Evolutionary conservation across 2,329 filamentous ascomycete genomes (phyloP).

Genomic region (Fusarium miscanthi): DNA sequence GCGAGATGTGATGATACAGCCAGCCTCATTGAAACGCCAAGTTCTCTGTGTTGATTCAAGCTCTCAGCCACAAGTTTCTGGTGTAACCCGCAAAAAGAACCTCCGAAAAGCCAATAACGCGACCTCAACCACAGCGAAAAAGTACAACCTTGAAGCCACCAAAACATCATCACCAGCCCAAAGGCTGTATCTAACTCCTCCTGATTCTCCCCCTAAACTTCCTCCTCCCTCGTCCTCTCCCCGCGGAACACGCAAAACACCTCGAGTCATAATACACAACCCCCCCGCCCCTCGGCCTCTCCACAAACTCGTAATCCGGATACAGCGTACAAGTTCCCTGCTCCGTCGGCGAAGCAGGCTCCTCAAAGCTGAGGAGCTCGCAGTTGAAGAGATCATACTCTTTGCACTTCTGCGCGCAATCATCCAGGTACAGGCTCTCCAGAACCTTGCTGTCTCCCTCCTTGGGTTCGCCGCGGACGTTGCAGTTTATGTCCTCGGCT

Average conservation of each 20-base stretch:
- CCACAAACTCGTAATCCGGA: not conserved
- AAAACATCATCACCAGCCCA: not conserved
- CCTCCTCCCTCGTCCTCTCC: not conserved
- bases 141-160: too few relatives aligned
- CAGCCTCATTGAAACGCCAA: too few relatives aligned
- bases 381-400: not conserved
- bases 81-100: too few relatives aligned
- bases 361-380: not conserved
- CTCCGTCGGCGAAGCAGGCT: not conserved
- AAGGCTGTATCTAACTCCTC: not conserved
- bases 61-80: too few relatives aligned
- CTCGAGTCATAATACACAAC: slow-evolving; percentile 3
- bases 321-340: slow-evolving; percentile 3
- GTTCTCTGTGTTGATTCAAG: too few relatives aligned
- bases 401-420: not conserved
- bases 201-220: not conserved
- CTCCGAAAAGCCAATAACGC: too few relatives aligned
- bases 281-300: not conserved
- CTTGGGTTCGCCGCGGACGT: not conserved
- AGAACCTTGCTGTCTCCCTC: not conserved
- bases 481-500: not conserved
- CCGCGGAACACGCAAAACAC: slow-evolving; percentile 4
- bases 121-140: not conserved
- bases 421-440: not conserved
- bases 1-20: accelerated